phyloP scores from a whole-genome alignment of 2,329 filamentous ascomycete species.

The Myotisia sp. region DNA sequence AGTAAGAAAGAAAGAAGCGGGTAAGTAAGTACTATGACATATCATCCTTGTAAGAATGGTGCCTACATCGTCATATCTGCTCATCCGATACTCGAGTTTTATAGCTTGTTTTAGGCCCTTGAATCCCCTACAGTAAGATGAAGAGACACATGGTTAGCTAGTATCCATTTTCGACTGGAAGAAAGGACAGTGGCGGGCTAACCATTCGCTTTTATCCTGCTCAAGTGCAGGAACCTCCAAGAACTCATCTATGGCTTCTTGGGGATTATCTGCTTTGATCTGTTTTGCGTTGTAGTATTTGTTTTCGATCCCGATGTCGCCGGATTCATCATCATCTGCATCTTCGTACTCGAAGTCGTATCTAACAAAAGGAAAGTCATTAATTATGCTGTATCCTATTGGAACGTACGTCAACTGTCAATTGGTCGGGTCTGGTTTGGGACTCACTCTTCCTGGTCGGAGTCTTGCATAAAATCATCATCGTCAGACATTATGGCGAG shows the following conservation, averaged over 20 bases:
- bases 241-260: slow-evolving; percentile 84
- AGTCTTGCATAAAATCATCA: slow-evolving; percentile 88
- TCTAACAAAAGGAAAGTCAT: slow-evolving; percentile 28
- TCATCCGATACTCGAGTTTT: slow-evolving; percentile 82
- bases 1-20: not conserved
- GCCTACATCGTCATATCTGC: slow-evolving; percentile 64
- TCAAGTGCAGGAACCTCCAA: slow-evolving; percentile 74
- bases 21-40: not conserved
- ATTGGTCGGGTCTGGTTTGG: slow-evolving; percentile 4
- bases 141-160: slow-evolving; percentile 9
- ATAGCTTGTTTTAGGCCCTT: slow-evolving; percentile 97
- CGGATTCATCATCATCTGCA: slow-evolving; percentile 74
- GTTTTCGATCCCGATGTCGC: slow-evolving; percentile 92
- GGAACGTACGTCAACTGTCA: too few relatives aligned
- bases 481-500: slow-evolving; percentile 53
- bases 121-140: slow-evolving; percentile 51
- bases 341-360: slow-evolving; percentile 98
- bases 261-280: slow-evolving; percentile 71
- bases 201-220: slow-evolving; percentile 88
- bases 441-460: slow-evolving; percentile 66
- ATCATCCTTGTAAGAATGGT: not conserved
- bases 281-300: slow-evolving; percentile 99
- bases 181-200: slow-evolving; percentile 5
- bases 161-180: not conserved
- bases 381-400: too few relatives aligned